phyloP scores from a whole-genome alignment of 805 yeast species.

The Candida schatavii region DNA sequence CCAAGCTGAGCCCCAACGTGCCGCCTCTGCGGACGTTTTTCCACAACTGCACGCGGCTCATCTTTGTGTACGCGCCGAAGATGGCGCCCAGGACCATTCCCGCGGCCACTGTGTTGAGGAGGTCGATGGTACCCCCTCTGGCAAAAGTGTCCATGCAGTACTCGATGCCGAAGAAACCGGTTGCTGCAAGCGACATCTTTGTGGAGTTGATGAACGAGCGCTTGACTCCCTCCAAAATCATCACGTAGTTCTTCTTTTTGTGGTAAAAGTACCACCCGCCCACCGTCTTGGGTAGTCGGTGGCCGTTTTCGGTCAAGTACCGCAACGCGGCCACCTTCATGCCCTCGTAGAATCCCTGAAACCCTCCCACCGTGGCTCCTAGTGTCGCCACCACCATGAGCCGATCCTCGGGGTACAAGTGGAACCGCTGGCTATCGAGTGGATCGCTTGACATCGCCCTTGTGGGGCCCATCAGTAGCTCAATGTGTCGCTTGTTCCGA shows the following conservation, averaged over 20 bases:
- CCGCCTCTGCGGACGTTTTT: slow-evolving; percentile 51
- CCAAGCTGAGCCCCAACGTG: slow-evolving; percentile 56
- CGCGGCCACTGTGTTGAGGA: slow-evolving; percentile 60
- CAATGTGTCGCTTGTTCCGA: too few species aligned
- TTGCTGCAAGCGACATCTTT: slow-evolving; percentile 40
- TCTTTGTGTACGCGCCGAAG: slow-evolving; percentile 45
- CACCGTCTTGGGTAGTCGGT: slow-evolving; percentile 68
- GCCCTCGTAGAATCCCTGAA: slow-evolving; percentile 61
- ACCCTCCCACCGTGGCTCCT: slow-evolving; percentile 41
- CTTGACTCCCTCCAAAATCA: slow-evolving; percentile 54
- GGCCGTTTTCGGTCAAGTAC: slow-evolving; percentile 78
- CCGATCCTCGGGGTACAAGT: slow-evolving; percentile 46
- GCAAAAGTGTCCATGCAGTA: slow-evolving; percentile 50
- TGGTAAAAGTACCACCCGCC: slow-evolving; percentile 91
- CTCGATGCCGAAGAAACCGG: slow-evolving; percentile 58
- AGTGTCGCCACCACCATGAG: slow-evolving; percentile 39
- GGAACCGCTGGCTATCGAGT: slow-evolving; percentile 40
- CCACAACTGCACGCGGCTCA: slow-evolving; percentile 42
- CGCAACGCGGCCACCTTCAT: slow-evolving; percentile 52
- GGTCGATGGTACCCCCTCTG: slow-evolving; percentile 52
- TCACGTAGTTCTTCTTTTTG: slow-evolving; percentile 75
- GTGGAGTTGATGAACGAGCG: slow-evolving; percentile 42
- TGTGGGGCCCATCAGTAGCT: too few species aligned
- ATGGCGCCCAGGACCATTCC: slow-evolving; percentile 50
- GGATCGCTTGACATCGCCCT: not conserved